Base-by-base conservation (phyloP, 345 rosid species). In the Pseudoturritis turrita region DNA sequence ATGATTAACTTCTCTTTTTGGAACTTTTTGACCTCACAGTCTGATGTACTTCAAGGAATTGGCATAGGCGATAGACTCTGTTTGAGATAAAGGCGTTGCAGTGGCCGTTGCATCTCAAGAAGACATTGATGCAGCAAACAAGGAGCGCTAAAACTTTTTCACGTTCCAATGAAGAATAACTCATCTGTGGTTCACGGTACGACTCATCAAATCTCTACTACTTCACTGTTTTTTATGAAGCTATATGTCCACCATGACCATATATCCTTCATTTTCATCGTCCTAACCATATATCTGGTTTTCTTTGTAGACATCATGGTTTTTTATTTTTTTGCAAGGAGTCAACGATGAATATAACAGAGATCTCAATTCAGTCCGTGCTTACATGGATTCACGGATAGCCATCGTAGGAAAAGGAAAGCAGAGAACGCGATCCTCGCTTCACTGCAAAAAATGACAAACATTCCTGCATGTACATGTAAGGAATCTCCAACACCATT, bases 91-190 rank as follows among this genome's bases (percentile, higher is more conserved):
- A 52, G 97, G 97, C 29, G 88, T 94, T 9, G 71, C 73, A 10
- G 96, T 91, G 4, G 96, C 82, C 0, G 94, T 93, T 62, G 94
- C 96, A 58, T 93, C 96, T 26, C 86, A 80, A 6, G 90, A 88
- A 15, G 95, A 91, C 56, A 81, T 89, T 28, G 91, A 85, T n/a
- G 83, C 83, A 22, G 96, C 96, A 7, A 79, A 89, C 86, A 81
- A 74, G 45, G 93, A 84, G 62, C 79, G 84, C 1, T 7, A 85
- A 0, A 63, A 64, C 74, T 88, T 76, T 72, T 93, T 90, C 64
- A 76, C 43, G 5, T 1, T 13, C 40, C 33, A 25, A 1, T 17
- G 54, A 19, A 12, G 54, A 44, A 67, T 14, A 18, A 39, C 18
- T 25, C 17, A 25, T 51, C 71, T n/a, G n/a, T 15, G 57, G 28